Percentiles rank a stretch among this genome's conserved stretches.
These are phyloP conservation scores for Salvia hispanica DNA, from an alignment of 257 asterid species.

Conservation along the genomic window DNA sequence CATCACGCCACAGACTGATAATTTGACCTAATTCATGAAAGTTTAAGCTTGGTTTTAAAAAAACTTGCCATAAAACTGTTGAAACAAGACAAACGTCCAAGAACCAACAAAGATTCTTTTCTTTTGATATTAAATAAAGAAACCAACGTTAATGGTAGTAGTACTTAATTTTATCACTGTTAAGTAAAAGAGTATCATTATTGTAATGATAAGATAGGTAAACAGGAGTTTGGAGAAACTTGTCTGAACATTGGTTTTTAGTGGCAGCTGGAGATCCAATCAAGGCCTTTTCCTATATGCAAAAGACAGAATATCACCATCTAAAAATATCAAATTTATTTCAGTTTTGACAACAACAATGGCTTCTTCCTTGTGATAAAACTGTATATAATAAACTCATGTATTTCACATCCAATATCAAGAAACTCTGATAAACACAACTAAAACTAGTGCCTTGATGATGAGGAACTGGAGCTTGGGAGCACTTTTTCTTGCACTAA, in stretches of 20 bases:
- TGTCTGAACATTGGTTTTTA: neutral
- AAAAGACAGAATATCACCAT: constrained; percentile 8
- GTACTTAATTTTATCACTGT: neutral
- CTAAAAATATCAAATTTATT: neutral
- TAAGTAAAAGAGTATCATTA: neutral
- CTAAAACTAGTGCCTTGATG: neutral
- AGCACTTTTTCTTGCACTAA: constrained; percentile 11
- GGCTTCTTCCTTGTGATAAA: neutral
- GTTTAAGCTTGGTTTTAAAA: too few species aligned
- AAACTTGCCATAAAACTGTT: too few species aligned
- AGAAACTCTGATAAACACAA: neutral
- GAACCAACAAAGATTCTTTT: too few species aligned
- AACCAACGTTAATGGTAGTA: neutral
- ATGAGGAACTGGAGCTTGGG: constrained; percentile 26
- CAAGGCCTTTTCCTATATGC: neutral
- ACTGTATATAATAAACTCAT: constrained; percentile 6
- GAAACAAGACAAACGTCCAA: too few species aligned
- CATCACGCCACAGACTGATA: too few species aligned
- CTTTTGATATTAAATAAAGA: too few species aligned
- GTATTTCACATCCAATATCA: neutral
- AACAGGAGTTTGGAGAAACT: too few species aligned
- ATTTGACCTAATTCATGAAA: too few species aligned
- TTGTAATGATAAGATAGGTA: too few species aligned
- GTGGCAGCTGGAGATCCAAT: constrained; percentile 1
- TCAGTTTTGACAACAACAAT: constrained; percentile 1